These are phyloP conservation scores for Heliosperma pusillum DNA, from an alignment of 148 eudicot species.

Conservation along the genomic window DNA sequence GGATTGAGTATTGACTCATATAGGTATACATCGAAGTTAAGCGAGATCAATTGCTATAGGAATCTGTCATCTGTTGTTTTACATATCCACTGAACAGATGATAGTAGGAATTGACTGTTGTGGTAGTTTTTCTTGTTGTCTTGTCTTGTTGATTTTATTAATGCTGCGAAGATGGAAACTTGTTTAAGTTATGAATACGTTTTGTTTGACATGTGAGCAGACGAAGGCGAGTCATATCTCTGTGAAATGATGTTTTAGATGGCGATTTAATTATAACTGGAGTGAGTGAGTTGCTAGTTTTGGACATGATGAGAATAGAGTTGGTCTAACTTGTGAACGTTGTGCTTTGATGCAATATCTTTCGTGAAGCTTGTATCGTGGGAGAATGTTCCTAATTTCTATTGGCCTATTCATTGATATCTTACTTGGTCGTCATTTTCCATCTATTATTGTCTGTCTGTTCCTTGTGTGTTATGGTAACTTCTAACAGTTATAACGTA, in stretches of 20 bases:
- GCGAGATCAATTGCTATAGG: not conserved
- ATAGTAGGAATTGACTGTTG: not conserved
- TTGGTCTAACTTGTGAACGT: not conserved
- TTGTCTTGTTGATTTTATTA: not conserved
- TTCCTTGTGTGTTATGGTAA: too few relatives aligned
- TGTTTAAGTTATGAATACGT: not conserved
- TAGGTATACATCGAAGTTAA: too few relatives aligned
- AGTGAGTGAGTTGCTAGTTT: not conserved
- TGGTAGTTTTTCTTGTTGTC: not conserved
- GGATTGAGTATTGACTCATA: too few relatives aligned
- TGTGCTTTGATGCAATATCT: not conserved
- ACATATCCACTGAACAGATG: not conserved
- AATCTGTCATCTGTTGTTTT: not conserved
- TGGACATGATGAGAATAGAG: not conserved
- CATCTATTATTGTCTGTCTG: not conserved
- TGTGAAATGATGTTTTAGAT: not conserved
- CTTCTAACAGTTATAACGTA: too few relatives aligned
- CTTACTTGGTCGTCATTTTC: not conserved
- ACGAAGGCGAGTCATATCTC: not conserved
- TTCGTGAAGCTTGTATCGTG: not conserved
- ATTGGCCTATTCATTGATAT: not conserved
- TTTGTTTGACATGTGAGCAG: not conserved
- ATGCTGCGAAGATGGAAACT: not conserved
- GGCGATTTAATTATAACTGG: not conserved
- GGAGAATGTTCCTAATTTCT: not conserved